Evolutionary conservation across 768 basidiomycete species (phyloP), one percentile per base, ranked within the genome.

Genomic region (Sporobolomyces pararoseus): DNA sequence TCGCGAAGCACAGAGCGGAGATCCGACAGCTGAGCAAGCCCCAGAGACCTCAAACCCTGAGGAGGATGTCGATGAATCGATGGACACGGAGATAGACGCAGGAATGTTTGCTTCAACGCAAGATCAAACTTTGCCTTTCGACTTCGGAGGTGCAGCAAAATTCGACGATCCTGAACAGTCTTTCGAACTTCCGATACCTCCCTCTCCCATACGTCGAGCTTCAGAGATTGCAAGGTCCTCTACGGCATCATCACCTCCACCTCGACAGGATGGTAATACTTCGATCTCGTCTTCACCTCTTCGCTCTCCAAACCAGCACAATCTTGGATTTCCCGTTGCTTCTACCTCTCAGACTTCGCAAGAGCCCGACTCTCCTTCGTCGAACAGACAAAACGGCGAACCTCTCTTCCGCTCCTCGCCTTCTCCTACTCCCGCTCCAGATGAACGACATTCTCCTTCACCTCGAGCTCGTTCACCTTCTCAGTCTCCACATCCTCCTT

Each of bases 131-230:
- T 27, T 59, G 2, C 58, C 58, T 75, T 0, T 64, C n/a, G 44
- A 46, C 31, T 47, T n/a, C 29, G 23, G 14, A 46, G 55, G 46
- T 21, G 16, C 13, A 19, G 31, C 29, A n/a, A n/a, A n/a, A n/a
- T n/a, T n/a, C 25, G 34, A 53, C 51, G 37, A 44, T 21, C 49
- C 65, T 52, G 58, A 65, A 54, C 42, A 49, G 50, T 49, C 59
- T 32, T 49, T 63, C 32, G 58, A 69, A 50, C 65, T 66, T 39
- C 31, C 59, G 29, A 39, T 66, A 55, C 68, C 65, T 62, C 72
- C 47, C 66, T 80, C 34, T 27, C 70, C 25, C 79, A 78, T 14
- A 25, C 75, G 10, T 27, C 1, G 19, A 16, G 63, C 63, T 2
- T 2, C 35, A 34, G 50, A 52, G 32, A 21, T 35, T 7, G 27